Base-by-base conservation (phyloP, 2,329 filamentous ascomycete genomes). In the Teratosphaeria nubilosa region DNA sequence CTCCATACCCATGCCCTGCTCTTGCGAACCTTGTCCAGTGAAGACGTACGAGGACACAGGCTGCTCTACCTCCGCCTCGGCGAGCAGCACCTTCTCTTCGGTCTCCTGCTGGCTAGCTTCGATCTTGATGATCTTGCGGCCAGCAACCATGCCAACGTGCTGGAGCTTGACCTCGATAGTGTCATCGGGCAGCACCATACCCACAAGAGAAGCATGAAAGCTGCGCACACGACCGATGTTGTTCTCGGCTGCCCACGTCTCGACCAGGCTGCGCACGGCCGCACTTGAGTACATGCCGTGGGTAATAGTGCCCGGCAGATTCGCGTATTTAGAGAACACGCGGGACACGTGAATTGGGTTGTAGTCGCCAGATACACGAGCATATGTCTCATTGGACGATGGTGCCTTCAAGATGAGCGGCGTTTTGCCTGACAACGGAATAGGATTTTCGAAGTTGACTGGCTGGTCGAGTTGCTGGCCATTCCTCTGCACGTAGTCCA, bases 1-100 rank as follows among this genome's bases (percentile, higher is more conserved):
- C 70, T 97, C 94, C 94, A 99, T 99, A 76, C 94, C 94, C 94
- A 99, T 99, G 62, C 94, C 94, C 75, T 99, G 94, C 75, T 99
- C 94, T 75, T 99, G 95, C 55, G 91, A 96, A 68, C 94, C 94
- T 75, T 99, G 94, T 58, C 94, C 94, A 63, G 95, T 99, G 76
- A 99, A 99, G 66, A 99, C 90, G 69, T 99, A 99, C 5, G 94
- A 87, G 1, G 92, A 95, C 34, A 94, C 90, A 7, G 95, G 95
- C 73, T 99, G 94, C 76, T 99, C 94, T 59, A 99, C 90, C 75
- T 99, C 94, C 27, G 94, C 94, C 76, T 97, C 92, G 70, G 90
- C 94, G 55, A 96, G 79, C 4, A 99, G 81, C 13, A 99, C 91
- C 80, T 96, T 97, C 27, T 65, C 63, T 71, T 96, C 94, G 0